These are phyloP conservation scores for Lathyrus aphaca DNA, from an alignment of 306 rosid genomes.

Conservation along the genomic window DNA sequence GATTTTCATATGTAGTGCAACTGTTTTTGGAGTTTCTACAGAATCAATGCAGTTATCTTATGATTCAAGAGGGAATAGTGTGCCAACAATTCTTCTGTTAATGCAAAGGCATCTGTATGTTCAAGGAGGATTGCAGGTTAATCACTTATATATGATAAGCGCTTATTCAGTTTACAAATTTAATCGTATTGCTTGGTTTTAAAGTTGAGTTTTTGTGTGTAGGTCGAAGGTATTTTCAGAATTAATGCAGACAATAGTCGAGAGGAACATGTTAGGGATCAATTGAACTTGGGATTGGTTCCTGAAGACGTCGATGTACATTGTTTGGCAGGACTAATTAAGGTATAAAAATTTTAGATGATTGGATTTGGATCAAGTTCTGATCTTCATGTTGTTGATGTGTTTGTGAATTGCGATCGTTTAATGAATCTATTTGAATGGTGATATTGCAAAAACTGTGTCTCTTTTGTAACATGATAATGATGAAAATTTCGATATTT, in stretches of 20 bases:
- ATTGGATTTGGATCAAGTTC: conserved; percentile 31
- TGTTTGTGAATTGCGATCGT: conserved; percentile 13
- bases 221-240: conserved; percentile 96
- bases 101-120: conserved; percentile 78
- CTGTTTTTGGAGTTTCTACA: conserved; percentile 93
- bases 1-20: conserved; percentile 57
- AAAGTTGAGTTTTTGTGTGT: conserved; percentile 37
- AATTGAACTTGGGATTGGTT: conserved; percentile 75
- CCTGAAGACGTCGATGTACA: conserved; percentile 85
- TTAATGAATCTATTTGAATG: no score
- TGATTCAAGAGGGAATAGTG: conserved; percentile 91
- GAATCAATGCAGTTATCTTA: conserved; percentile 90
- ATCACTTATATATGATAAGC: conserved; percentile 6
- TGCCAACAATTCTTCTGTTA: conserved; percentile 85
- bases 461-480: conserved; percentile 12
- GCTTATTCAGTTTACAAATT: not conserved
- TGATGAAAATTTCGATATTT: conserved; percentile 32
- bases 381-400: conserved; percentile 16
- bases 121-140: conserved; percentile 83
- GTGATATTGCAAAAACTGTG: not conserved
- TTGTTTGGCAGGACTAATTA: conserved; percentile 87
- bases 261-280: conserved; percentile 81
- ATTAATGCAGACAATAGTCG: conserved; percentile 77
- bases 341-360: conserved; percentile 50
- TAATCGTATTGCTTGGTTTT: conserved; percentile 22